These are phyloP conservation scores for Coccomyxa sp. DNA, from an alignment of 139 green algal species.

Conservation along the genomic window DNA sequence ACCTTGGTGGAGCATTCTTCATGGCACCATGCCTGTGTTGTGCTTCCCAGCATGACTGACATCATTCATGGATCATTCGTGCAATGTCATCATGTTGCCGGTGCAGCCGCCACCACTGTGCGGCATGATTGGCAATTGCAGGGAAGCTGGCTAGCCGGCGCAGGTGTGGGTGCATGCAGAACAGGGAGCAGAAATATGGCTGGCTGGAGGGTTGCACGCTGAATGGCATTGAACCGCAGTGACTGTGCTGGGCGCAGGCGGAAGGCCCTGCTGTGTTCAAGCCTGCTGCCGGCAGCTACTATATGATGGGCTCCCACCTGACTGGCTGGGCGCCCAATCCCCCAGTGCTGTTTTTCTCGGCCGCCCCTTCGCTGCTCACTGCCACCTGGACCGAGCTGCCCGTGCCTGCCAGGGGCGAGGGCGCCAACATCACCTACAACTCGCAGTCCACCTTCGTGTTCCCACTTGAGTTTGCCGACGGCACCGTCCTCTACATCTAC, in stretches of 20 bases:
- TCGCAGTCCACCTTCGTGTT: slow-evolving; percentile 11
- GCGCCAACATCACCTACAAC: slow-evolving; percentile 5
- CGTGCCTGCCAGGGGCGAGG: neutral
- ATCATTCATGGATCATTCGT: too few species aligned
- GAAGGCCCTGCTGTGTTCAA: slow-evolving; percentile 14
- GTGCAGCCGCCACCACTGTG: too few species aligned
- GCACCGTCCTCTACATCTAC: slow-evolving; percentile 9
- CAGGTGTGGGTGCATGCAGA: too few species aligned
- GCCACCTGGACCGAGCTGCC: neutral
- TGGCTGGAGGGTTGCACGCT: neutral
- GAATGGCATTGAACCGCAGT: neutral
- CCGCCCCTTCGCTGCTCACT: neutral
- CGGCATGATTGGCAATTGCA: too few species aligned
- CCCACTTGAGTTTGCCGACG: neutral
- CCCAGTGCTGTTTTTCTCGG: neutral
- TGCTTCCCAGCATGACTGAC: too few species aligned
- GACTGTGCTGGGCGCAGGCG: neutral
- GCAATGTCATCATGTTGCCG: too few species aligned
- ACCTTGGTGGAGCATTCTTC: neutral
- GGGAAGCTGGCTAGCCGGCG: too few species aligned
- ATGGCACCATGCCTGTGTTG: neutral
- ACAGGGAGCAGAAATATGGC: too few species aligned
- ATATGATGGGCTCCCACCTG: slow-evolving; percentile 10
- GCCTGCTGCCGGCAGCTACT: neutral
- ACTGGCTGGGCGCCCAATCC: slow-evolving; percentile 14